Evolutionary conservation across 805 yeast genomes (phyloP).

Genomic region (Saccharomyces eubayanus): DNA sequence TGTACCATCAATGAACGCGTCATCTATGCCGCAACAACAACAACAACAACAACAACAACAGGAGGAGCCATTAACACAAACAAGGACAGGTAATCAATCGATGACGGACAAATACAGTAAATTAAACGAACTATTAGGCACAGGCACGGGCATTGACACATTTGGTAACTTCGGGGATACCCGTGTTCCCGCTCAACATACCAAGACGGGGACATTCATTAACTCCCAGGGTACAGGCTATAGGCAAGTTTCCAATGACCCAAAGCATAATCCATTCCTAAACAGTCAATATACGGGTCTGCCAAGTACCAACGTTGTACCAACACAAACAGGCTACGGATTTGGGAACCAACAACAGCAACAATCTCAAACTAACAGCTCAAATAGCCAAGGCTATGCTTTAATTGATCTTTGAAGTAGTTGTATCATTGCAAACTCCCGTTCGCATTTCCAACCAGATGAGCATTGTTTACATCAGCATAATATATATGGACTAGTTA

Average conservation of each 20-base stretch:
- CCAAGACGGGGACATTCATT: conserved; percentile 65
- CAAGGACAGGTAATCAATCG: conserved; percentile 43
- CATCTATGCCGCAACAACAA: conserved; percentile 21
- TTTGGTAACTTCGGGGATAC: conserved; percentile 37
- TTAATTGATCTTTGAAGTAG: conserved; percentile 9
- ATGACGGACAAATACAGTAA: conserved; percentile 55
- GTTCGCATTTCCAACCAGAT: conserved; percentile 4
- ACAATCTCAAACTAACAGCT: conserved; percentile 8
- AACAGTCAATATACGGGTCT: conserved; percentile 68
- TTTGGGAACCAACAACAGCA: conserved; percentile 65
- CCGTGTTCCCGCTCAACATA: conserved; percentile 84
- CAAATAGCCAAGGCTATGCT: conserved; percentile 23
- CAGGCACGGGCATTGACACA: conserved; percentile 85
- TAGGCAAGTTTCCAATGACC: conserved; percentile 37
- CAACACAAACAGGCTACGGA: conserved; percentile 89
- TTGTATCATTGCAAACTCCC: conserved; percentile 20
- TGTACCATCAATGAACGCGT: conserved; percentile 7
- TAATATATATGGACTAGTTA: not conserved
- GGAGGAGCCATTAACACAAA: conserved; percentile 31
- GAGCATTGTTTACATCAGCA: conserved; percentile 7
- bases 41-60: conserved; percentile 13
- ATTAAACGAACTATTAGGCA: conserved; percentile 66
- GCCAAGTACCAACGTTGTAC: conserved; percentile 56
- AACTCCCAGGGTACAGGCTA: conserved; percentile 81
- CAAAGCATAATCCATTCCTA: conserved; percentile 35